Percentiles rank a stretch among this genome's conserved stretches.
Evolutionary conservation across 805 yeast species (phyloP).

Genomic region (Teunomyces atbi): DNA sequence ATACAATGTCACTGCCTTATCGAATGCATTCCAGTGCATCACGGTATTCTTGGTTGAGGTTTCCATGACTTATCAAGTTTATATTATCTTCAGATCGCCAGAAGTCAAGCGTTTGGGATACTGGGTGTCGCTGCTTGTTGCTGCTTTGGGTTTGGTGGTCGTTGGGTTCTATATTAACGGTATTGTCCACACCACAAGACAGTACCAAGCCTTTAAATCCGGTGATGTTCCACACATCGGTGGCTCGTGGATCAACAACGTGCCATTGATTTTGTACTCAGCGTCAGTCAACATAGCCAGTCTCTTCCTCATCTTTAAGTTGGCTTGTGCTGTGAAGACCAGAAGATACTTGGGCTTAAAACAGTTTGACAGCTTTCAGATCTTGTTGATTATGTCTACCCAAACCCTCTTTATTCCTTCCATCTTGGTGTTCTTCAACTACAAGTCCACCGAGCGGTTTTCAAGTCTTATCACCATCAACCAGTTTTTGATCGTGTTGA

Average conservation of each 20-base stretch:
- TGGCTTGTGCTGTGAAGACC: conserved; percentile 64
- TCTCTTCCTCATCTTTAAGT: conserved; percentile 58
- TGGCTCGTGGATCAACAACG: conserved; percentile 42
- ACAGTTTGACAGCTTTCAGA: conserved; percentile 81
- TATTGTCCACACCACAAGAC: conserved; percentile 43
- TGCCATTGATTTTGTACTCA: conserved; percentile 63
- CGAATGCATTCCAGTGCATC: conserved; percentile 59
- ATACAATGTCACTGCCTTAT: conserved; percentile 54
- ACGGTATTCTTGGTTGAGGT: conserved; percentile 60
- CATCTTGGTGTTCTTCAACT: conserved; percentile 57
- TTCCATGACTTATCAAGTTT: conserved; percentile 70
- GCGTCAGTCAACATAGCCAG: conserved; percentile 66
- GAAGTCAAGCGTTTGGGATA: conserved; percentile 43
- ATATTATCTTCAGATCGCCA: conserved; percentile 64
- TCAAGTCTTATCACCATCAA: conserved; percentile 51
- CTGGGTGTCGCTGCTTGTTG: conserved; percentile 36
- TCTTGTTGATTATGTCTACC: conserved; percentile 72
- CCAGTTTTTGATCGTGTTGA: conserved; percentile 60
- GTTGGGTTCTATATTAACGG: conserved; percentile 58
- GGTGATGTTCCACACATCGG: background rate
- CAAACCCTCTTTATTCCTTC: conserved; percentile 86
- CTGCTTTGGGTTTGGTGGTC: conserved; percentile 51
- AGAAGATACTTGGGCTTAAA: conserved; percentile 75
- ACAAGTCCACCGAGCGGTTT: conserved; percentile 24
- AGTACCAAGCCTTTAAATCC: conserved; percentile 15